phyloP scores from a whole-genome alignment of 2,329 filamentous ascomycete species.

The Fonsecaea monophora region DNA sequence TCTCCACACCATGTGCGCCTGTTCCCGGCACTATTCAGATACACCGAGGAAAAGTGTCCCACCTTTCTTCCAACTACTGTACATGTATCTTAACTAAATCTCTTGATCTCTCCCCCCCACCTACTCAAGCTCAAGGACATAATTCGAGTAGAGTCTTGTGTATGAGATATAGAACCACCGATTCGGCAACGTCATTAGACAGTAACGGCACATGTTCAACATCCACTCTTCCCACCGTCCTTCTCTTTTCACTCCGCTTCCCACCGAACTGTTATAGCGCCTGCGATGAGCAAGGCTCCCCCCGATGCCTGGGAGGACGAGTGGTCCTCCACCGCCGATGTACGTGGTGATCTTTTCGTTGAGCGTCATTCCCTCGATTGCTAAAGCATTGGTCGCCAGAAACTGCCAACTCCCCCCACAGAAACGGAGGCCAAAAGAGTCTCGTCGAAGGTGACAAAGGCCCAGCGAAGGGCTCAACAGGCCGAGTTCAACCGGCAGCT shows the following conservation, averaged over 20 bases:
- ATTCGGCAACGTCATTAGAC: neutral
- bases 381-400: slow-evolving; percentile 25
- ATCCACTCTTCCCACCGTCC: neutral
- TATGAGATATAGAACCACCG: neutral
- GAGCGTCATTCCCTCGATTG: neutral
- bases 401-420: slow-evolving; percentile 44
- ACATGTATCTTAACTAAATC: neutral
- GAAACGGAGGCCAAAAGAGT: slow-evolving; percentile 51
- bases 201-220: slow-evolving; percentile 8
- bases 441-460: slow-evolving; percentile 68
- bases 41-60: neutral
- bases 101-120: neutral
- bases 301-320: slow-evolving; percentile 89
- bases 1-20: slow-evolving; percentile 5
- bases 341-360: neutral
- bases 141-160: neutral
- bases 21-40: slow-evolving; percentile 3
- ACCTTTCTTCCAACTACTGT: neutral
- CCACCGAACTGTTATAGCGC: neutral
- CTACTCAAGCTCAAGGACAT: neutral
- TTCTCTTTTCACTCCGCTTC: neutral
- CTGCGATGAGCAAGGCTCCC: slow-evolving; percentile 44
- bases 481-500: slow-evolving; percentile 82
- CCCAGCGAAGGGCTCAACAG: slow-evolving; percentile 79
- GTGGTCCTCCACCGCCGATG: slow-evolving; percentile 80